These are phyloP conservation scores for Scleromitrula shiraiana DNA, from an alignment of 2,329 filamentous ascomycete species.

Conservation along the genomic window DNA sequence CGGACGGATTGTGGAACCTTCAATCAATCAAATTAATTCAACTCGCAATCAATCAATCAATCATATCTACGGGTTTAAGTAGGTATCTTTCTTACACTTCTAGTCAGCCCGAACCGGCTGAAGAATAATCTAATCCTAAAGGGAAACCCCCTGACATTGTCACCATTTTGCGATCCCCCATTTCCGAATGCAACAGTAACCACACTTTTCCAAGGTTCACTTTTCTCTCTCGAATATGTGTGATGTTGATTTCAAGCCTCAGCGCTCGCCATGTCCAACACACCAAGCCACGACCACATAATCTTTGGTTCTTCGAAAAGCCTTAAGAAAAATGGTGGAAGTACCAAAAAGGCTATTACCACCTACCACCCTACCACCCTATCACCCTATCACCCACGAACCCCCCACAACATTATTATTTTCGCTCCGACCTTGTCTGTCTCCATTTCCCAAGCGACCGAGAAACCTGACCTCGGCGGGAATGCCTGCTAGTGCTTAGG, in stretches of 20 bases:
- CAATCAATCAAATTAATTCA: background rate
- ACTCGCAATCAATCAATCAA: background rate
- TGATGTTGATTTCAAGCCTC: background rate
- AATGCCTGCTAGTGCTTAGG: too few relatives aligned
- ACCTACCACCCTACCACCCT: too few relatives aligned
- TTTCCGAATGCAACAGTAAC: slow-evolving; percentile 11
- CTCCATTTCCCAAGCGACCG: too few relatives aligned
- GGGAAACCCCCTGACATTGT: slow-evolving; percentile 4
- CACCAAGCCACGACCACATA: background rate
- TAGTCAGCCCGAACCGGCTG: slow-evolving; percentile 3
- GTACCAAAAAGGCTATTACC: too few relatives aligned
- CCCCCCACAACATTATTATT: too few relatives aligned
- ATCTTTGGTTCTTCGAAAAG: too few relatives aligned
- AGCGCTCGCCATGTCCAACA: background rate
- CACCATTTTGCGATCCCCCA: slow-evolving; percentile 5
- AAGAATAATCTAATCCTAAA: slow-evolving; percentile 4
- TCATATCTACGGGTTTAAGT: background rate
- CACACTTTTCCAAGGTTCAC: background rate
- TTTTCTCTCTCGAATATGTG: background rate
- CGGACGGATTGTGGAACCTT: background rate
- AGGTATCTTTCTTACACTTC: background rate
- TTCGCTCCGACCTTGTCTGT: too few relatives aligned
- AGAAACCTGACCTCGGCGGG: too few relatives aligned
- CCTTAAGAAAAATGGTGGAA: too few relatives aligned
- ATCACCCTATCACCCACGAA: too few relatives aligned